Base-by-base conservation (phyloP, 2,329 filamentous ascomycete species). In the Colletotrichum agaves region DNA sequence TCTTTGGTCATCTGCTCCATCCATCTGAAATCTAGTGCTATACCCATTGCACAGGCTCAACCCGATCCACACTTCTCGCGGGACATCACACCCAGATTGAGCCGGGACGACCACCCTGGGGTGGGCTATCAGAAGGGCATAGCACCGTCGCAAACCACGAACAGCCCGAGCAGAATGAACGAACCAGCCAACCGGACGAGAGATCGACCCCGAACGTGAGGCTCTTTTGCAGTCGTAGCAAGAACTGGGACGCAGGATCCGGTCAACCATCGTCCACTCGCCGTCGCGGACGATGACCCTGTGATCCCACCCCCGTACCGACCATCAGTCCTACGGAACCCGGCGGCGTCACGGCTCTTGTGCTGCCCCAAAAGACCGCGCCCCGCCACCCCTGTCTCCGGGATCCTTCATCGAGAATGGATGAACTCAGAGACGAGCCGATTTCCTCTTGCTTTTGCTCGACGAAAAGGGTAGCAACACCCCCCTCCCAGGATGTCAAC, bases 1-100 rank as follows among this genome's bases (percentile, higher is more conserved):
- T 47, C 19, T 35, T 35, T 49, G 46, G 21, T 61, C 58, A 61
- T 15, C 58, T 52, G 46, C 58, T 61, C 19, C 46, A 50, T 52
- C 46, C 33, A 27, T 17, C 47, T 17, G 37, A 35, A 21, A 21
- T 41, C 56, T 33, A 23, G 19, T 23, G 27, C 39, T 21, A 46
- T 27, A 19, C 27, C 11, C n/a, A 31, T 23, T n/a, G n/a, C 39
- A 27, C 6, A 57, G 21, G 10, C n/a, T 21, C 4, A n/a, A 7
- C 41, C 56, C 43, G n/a, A 17, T 5, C 31, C 41, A 2, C 43
- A 44, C 23, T 59, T 27, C 56, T 27, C 31, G 5, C 19, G 56
- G 33, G 56, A 59, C 15, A 49, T 59, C 56, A 39, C 6, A 12
- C 43, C 56, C 13, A 23, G 21, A 59, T 7, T 33, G 19, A 59